These are phyloP conservation scores for Colletotrichum chrysophilum DNA, from an alignment of 2,329 filamentous ascomycete genomes.

Conservation along the genomic window DNA sequence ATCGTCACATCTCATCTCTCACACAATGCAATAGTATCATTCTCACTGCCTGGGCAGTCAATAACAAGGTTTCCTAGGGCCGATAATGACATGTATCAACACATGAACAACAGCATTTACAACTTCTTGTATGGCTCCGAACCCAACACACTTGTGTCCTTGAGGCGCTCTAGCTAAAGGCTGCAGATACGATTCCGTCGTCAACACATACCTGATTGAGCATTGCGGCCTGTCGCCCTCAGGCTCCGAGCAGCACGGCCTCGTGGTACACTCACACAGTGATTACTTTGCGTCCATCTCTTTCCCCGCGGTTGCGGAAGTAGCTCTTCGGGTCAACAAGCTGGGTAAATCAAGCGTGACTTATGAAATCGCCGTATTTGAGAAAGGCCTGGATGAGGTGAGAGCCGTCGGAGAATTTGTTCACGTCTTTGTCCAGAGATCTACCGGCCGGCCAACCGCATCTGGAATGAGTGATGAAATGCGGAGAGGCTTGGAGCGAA, in stretches of 20 bases:
- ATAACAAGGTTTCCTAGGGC: slow-evolving; percentile 58
- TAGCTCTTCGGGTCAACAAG: slow-evolving; percentile 82
- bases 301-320: slow-evolving; percentile 82
- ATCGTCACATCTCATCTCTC: slow-evolving; percentile 12
- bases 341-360: slow-evolving; percentile 86
- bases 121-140: slow-evolving; percentile 68
- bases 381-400: slow-evolving; percentile 72
- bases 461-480: slow-evolving; percentile 68
- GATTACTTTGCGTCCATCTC: slow-evolving; percentile 84
- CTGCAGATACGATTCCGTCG: slow-evolving; percentile 80
- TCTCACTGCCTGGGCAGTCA: neutral
- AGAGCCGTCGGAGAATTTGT: slow-evolving; percentile 86
- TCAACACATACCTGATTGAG: slow-evolving; percentile 87
- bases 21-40: neutral
- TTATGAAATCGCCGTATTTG: slow-evolving; percentile 90
- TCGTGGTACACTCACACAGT: slow-evolving; percentile 85
- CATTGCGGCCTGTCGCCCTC: slow-evolving; percentile 77
- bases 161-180: neutral
- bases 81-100: slow-evolving; percentile 94
- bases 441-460: slow-evolving; percentile 69
- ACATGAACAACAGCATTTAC: slow-evolving; percentile 92
- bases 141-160: neutral
- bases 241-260: slow-evolving; percentile 74
- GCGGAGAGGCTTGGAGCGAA: slow-evolving; percentile 62
- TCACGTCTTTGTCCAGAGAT: slow-evolving; percentile 86